A percentile compares a stretch with the other conserved stretches of the same genome.
Conservation (phyloP, 305 asterid species). For the Lippia alba region DNA sequence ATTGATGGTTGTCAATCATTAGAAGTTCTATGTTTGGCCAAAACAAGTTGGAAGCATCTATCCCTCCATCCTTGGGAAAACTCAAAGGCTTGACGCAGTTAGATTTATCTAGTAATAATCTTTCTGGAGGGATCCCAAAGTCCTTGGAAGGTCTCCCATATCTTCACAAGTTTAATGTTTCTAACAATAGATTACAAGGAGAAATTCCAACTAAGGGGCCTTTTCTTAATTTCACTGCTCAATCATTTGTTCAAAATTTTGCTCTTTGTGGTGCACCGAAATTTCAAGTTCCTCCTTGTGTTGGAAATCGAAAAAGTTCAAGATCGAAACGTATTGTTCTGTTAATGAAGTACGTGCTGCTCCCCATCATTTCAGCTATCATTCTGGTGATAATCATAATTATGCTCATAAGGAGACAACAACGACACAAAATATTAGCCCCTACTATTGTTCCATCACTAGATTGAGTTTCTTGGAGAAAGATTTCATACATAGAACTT, state of each 20-base stretch:
- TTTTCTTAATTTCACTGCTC: slow-evolving; percentile 19
- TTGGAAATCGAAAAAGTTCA: background rate
- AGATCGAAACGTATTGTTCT: background rate
- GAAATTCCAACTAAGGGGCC: slow-evolving; percentile 24
- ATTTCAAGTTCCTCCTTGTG: slow-evolving; percentile 29
- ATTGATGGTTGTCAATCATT: no score
- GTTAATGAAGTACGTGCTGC: slow-evolving; percentile 20
- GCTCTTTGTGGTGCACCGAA: slow-evolving; percentile 24
- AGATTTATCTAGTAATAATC: no score
- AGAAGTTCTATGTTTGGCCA: no score
- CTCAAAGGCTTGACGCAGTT: no score
- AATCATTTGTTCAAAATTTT: no score
- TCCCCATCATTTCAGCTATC: background rate
- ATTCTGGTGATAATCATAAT: no score
- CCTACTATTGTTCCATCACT: background rate
- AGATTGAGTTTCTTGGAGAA: no score
- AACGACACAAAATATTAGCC: background rate
- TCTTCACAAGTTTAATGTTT: no score
- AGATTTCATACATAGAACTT: slow-evolving; percentile 43
- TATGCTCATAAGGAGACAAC: slow-evolving; percentile 6
- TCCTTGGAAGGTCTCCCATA: no score
- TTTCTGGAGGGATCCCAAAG: no score
- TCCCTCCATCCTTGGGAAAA: no score
- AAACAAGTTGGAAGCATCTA: no score
- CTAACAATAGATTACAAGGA: slow-evolving; percentile 18